Evolutionary conservation across 2,329 filamentous ascomycete genomes (phyloP).

Genomic region (Penicillium sp.): DNA sequence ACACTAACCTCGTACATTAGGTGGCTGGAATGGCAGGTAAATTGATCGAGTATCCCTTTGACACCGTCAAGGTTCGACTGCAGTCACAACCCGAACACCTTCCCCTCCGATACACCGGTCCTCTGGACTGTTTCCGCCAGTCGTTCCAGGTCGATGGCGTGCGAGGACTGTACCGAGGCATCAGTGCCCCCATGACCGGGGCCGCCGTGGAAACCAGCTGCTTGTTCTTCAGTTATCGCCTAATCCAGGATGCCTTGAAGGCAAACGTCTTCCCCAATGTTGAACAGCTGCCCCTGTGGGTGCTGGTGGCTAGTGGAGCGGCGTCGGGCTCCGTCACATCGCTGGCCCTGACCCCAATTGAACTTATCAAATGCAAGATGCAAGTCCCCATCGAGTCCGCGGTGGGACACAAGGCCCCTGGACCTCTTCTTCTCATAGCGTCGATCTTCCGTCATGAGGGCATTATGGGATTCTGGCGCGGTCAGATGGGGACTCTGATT

Average conservation of each 20-base stretch:
- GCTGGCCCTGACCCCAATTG: constrained; percentile 87
- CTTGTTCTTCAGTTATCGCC: constrained; percentile 86
- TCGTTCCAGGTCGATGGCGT: constrained; percentile 79
- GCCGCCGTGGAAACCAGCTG: constrained; percentile 91
- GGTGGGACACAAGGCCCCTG: constrained; percentile 48
- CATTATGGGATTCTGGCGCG: constrained; percentile 86
- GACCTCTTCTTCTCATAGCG: constrained; percentile 69
- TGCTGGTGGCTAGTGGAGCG: constrained; percentile 77
- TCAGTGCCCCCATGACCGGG: constrained; percentile 85
- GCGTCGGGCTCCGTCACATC: constrained; percentile 87
- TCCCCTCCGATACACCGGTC: constrained; percentile 79
- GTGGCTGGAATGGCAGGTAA: constrained; percentile 85
- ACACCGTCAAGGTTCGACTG: constrained; percentile 95
- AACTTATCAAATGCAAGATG: constrained; percentile 98
- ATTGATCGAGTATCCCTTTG: constrained; percentile 97
- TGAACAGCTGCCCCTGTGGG: constrained; percentile 68
- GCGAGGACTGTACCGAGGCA: constrained; percentile 81
- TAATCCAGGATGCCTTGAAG: constrained; percentile 63
- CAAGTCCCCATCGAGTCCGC: constrained; percentile 65
- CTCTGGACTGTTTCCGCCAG: constrained; percentile 90
- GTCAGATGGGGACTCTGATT: constrained; percentile 89
- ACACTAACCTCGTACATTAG: constrained; percentile 42
- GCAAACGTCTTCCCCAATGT: constrained; percentile 58
- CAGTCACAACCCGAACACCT: constrained; percentile 90
- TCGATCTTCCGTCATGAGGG: constrained; percentile 83